A percentile compares a stretch with the other conserved stretches of the same genome.
phyloP scores from a whole-genome alignment of 345 rosid species.

The Eucalyptus melliodora region DNA sequence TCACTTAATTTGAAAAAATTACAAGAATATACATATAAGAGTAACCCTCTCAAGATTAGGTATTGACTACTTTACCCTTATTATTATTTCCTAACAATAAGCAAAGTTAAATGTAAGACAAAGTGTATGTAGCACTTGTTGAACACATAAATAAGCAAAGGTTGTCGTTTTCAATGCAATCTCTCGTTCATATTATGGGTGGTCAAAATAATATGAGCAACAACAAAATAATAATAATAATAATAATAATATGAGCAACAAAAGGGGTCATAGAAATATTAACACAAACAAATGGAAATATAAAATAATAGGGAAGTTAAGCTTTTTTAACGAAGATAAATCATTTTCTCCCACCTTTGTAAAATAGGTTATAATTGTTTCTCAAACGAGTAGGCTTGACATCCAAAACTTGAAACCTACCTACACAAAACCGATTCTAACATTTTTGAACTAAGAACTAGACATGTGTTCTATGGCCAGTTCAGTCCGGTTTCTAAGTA shows the following conservation, averaged over 20 bases:
- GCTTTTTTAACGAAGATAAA: neutral
- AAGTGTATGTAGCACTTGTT: neutral
- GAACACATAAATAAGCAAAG: neutral
- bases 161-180: neutral
- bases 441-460: fast-evolving
- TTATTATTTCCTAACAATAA: neutral
- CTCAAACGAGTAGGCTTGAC: neutral
- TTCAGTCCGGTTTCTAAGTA: fast-evolving
- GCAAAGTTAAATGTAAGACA: neutral
- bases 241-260: too few species aligned
- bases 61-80: too few species aligned
- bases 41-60: too few species aligned
- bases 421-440: fast-evolving
- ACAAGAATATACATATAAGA: too few species aligned
- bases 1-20: too few species aligned
- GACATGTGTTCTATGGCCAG: neutral
- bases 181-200: neutral
- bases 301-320: neutral
- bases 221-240: too few species aligned
- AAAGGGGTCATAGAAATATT: neutral
- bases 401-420: neutral
- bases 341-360: neutral
- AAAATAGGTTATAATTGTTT: too few species aligned
- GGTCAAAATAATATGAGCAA: neutral
- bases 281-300: neutral